Base-by-base conservation (phyloP, 306 rosid species). In the Sicyos edulis region DNA sequence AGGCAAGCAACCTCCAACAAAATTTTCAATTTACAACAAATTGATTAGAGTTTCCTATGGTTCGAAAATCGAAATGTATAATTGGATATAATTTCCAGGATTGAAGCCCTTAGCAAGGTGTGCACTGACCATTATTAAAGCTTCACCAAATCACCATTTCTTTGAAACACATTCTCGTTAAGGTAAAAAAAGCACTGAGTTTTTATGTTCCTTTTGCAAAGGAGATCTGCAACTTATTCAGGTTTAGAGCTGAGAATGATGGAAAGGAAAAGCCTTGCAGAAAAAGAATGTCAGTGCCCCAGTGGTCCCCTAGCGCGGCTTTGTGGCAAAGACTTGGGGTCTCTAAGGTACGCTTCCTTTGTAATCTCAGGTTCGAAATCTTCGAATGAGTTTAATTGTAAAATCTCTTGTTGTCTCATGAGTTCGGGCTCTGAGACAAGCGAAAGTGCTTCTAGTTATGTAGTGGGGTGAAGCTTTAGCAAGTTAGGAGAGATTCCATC, bases 201-300 rank as follows among this genome's bases (percentile, higher is more conserved):
- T 44, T 67, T 67, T 67, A 45, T 65, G 71, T 65, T 65, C 54
- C 71, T 65, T 65, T 44, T 65, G 53, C 54, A 45, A 67, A 45
- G 72, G 40, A 20, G 54, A 20, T 51, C 3, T 67, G 55, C 34
- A 65, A 44, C n/a, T 42, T 67, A 20, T 67, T 67, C 72, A 67
- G 54, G 54, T 67, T 45, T 47, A 67, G 72, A 67, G 10, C 19
- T 67, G 2, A 22, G 72, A 19, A 67, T 11, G 55, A 40, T 65
- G 71, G 34, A 65, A 65, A 44, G 32, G 55, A 67, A 58, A 55
- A 40, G 32, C 53, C 19, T 64, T 64, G 52, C 51, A 64, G 70
- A 64, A 64, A 45, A 64, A 64, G 69, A 34, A 34, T 62, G 69
- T 37, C 69, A 37, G 44, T 37, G 44, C 8, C 6, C 44, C 69